These are phyloP conservation scores for Aspergillus sp. DNA, from an alignment of 2,329 filamentous ascomycete genomes.

Conservation along the genomic window DNA sequence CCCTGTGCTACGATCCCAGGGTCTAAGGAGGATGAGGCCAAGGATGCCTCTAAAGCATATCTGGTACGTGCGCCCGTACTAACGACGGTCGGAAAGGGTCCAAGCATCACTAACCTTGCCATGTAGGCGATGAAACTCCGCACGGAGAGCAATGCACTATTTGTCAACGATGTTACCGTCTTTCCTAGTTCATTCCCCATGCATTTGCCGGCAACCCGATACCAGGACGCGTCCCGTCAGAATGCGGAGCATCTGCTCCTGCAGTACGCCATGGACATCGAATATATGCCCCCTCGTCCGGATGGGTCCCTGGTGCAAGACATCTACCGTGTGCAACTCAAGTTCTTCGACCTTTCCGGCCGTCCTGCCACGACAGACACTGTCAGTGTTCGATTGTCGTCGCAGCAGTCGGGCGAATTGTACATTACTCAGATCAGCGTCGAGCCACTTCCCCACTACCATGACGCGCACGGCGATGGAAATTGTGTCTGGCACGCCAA, in stretches of 20 bases:
- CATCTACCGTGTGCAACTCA: slow-evolving; percentile 1
- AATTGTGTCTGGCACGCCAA: slow-evolving; percentile 2
- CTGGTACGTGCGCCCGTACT: neutral
- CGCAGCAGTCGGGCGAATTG: neutral
- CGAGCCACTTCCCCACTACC: neutral
- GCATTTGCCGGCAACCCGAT: neutral
- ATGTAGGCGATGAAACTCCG: slow-evolving; percentile 1
- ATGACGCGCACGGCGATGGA: neutral
- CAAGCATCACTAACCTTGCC: neutral
- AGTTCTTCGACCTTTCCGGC: neutral
- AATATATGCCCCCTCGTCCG: neutral
- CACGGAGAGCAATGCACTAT: slow-evolving; percentile 2
- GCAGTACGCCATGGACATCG: slow-evolving; percentile 3
- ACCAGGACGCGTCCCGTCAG: neutral
- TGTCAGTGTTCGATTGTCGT: neutral
- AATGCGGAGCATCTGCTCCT: neutral
- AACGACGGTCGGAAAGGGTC: neutral
- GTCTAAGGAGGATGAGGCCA: neutral
- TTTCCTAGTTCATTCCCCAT: slow-evolving; percentile 1
- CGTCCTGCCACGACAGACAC: neutral
- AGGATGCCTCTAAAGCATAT: neutral
- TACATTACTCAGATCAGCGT: neutral
- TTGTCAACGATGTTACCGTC: slow-evolving; percentile 1
- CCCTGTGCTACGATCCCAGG: neutral
- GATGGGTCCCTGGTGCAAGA: neutral